Conservation (phyloP, 176 grass and related monocot genomes). For the Aechmea fasciata region DNA sequence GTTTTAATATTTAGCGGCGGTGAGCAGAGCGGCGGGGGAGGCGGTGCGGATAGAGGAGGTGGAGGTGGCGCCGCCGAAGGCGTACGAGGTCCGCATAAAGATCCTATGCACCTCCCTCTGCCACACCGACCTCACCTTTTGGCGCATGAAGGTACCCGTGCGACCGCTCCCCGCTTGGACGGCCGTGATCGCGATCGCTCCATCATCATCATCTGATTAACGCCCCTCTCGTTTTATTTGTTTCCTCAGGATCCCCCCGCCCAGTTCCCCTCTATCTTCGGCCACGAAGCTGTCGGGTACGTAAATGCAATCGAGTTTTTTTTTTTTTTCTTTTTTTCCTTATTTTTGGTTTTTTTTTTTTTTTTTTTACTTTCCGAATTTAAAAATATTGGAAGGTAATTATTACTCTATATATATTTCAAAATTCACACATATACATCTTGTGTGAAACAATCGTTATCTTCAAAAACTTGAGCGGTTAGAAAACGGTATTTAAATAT, state of each 20-base stretch:
- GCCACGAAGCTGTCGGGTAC: conserved; percentile 72
- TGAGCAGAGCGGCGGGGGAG: conserved; percentile 43
- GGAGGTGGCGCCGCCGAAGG: conserved; percentile 56
- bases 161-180: too few relatives aligned
- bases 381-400: too few relatives aligned
- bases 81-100: conserved; percentile 55
- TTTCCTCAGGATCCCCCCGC: neutral
- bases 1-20: conserved; percentile 30
- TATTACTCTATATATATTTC: too few relatives aligned
- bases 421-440: too few relatives aligned
- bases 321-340: too few relatives aligned
- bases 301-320: conserved; percentile 4
- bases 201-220: neutral
- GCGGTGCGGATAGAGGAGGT: conserved; percentile 65
- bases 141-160: conserved; percentile 34
- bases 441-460: too few relatives aligned
- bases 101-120: conserved; percentile 65
- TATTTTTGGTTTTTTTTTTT: neutral
- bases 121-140: conserved; percentile 52
- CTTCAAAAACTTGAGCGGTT: too few relatives aligned
- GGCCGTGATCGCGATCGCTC: neutral
- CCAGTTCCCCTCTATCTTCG: conserved; percentile 43
- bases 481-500: too few relatives aligned
- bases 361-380: too few relatives aligned
- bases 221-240: neutral